Conservation (phyloP, 495 filamentous ascomycete genomes). For the Neurospora africana region DNA sequence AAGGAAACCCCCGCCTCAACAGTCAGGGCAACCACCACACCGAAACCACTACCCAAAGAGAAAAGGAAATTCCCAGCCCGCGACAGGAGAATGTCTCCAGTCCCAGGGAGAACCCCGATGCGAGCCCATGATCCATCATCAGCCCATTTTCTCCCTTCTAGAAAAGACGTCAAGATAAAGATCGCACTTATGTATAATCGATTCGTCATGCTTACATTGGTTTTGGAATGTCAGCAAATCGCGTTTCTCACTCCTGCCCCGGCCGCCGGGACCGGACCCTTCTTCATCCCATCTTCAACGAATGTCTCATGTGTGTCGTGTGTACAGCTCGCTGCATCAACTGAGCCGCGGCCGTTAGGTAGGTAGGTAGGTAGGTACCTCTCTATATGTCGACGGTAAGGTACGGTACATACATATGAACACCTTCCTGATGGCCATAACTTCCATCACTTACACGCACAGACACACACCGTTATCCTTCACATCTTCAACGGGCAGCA, state of each 20-base stretch:
- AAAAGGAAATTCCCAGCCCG: neutral
- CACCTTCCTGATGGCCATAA: neutral
- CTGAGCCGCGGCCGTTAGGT: neutral
- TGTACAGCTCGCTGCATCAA: neutral
- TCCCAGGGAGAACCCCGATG: neutral
- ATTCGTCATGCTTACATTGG: neutral
- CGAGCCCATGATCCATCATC: neutral
- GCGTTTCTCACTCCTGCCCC: neutral
- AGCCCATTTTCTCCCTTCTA: neutral
- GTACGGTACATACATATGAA: neutral
- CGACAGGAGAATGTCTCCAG: neutral
- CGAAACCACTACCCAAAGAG: neutral
- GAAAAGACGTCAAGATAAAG: neutral
- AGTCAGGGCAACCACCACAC: neutral
- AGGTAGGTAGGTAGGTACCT: neutral
- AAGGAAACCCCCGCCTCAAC: neutral
- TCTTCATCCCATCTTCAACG: neutral
- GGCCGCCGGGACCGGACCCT: neutral
- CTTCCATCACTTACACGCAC: neutral
- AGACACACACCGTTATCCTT: neutral
- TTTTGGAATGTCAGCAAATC: neutral
- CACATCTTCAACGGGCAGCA: neutral
- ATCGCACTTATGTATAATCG: neutral
- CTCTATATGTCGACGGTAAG: neutral
- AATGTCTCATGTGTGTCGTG: neutral